Conservation (phyloP, 345 rosid genomes). For the Rubroshorea leprosula region DNA sequence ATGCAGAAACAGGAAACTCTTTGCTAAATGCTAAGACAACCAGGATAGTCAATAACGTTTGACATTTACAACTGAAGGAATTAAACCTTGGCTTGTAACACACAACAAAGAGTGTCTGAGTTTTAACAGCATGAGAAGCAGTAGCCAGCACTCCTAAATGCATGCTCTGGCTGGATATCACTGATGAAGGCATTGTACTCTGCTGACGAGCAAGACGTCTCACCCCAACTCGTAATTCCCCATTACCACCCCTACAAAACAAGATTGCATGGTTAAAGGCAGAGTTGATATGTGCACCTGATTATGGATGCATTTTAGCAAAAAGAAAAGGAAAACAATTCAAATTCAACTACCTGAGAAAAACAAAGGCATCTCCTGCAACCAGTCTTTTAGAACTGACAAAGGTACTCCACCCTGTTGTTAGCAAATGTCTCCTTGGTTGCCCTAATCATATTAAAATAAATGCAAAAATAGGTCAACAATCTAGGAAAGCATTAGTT, state of each 20-base stretch:
- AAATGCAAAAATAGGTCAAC: slow-evolving; percentile 2
- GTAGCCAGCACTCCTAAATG: slow-evolving; percentile 81
- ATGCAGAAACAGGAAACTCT: slow-evolving; percentile 8
- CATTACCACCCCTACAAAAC: slow-evolving; percentile 42
- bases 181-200: slow-evolving; percentile 52
- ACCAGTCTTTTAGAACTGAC: slow-evolving; percentile 64
- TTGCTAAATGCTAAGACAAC: neutral
- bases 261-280: neutral
- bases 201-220: slow-evolving; percentile 48
- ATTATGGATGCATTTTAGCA: neutral
- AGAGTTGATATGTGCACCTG: slow-evolving; percentile 1
- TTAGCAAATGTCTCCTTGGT: slow-evolving; percentile 74
- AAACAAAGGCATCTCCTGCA: slow-evolving; percentile 78
- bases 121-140: slow-evolving; percentile 63
- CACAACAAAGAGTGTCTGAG: slow-evolving; percentile 53
- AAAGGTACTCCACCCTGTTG: slow-evolving; percentile 80
- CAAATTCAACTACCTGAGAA: slow-evolving; percentile 45
- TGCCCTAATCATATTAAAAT: slow-evolving; percentile 51
- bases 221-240: slow-evolving; percentile 62
- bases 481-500: slow-evolving; percentile 26
- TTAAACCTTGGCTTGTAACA: slow-evolving; percentile 72
- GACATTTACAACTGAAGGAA: neutral
- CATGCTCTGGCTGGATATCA: slow-evolving; percentile 80
- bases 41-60: neutral
- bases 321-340: neutral